Conservation (phyloP, 495 filamentous ascomycete species). For the Glarea lozoyensis region DNA sequence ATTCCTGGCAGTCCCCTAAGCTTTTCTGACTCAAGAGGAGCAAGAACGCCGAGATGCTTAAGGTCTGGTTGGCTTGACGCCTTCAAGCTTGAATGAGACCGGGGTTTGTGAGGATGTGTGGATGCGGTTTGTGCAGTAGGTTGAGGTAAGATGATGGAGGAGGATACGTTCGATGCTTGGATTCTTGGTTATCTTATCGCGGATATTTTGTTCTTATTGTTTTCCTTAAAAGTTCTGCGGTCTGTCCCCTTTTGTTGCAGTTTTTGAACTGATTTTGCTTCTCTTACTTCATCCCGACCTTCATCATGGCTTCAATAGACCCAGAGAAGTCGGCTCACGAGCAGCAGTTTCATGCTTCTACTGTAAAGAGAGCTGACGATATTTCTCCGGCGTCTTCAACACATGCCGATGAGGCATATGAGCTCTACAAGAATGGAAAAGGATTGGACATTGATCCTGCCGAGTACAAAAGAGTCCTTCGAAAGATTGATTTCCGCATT, state of each 20-base stretch:
- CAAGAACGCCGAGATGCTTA: too few species aligned
- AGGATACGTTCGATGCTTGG: too few species aligned
- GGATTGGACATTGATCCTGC: conserved; percentile 20
- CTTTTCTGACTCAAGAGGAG: too few species aligned
- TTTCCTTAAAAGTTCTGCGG: not conserved
- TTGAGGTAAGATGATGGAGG: too few species aligned
- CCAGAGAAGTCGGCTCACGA: not conserved
- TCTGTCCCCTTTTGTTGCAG: not conserved
- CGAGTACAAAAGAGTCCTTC: conserved; percentile 36
- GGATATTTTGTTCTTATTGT: too few species aligned
- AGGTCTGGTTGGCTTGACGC: too few species aligned
- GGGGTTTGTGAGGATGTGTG: too few species aligned
- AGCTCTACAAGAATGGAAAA: conserved; percentile 32
- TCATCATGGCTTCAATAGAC: conserved; percentile 1
- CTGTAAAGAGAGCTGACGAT: not conserved
- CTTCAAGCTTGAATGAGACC: too few species aligned
- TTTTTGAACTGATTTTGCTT: not conserved
- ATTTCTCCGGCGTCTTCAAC: conserved; percentile 18
- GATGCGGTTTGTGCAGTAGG: too few species aligned
- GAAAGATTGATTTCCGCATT: conserved; percentile 46
- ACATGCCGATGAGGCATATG: conserved; percentile 38
- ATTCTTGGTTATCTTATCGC: too few species aligned
- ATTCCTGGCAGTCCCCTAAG: too few species aligned
- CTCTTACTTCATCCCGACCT: not conserved
- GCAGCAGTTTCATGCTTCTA: not conserved